Evolutionary conservation across 768 basidiomycete genomes (phyloP).

Genomic region (Boletus rex-veris): DNA sequence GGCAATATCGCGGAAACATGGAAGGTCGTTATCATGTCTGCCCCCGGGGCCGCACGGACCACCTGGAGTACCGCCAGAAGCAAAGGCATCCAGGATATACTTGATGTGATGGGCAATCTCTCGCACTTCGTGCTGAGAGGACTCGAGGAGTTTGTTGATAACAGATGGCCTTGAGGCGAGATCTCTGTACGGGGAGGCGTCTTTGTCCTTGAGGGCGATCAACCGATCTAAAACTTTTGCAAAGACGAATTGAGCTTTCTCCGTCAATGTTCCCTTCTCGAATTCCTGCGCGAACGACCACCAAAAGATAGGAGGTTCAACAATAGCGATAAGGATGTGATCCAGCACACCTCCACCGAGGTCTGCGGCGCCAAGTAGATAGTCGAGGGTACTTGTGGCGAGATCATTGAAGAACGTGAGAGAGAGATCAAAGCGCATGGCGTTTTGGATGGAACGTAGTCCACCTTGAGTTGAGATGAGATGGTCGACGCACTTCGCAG

Average conservation of each 20-base stretch:
- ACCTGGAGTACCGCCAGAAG: conserved; percentile 18
- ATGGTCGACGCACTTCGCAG: conserved; percentile 35
- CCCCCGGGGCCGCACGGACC: conserved; percentile 48
- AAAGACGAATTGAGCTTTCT: conserved; percentile 39
- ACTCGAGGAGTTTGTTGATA: conserved; percentile 25
- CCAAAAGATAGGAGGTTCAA: conserved; percentile 56
- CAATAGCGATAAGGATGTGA: conserved; percentile 41
- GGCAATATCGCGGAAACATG: conserved; percentile 55
- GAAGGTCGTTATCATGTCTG: conserved; percentile 67
- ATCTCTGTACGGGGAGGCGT: conserved; percentile 36
- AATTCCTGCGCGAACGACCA: conserved; percentile 34
- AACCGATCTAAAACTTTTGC: conserved; percentile 50
- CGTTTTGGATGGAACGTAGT: conserved; percentile 36
- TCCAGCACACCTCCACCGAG: conserved; percentile 45
- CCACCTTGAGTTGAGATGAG: conserved; percentile 38
- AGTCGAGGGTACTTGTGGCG: conserved; percentile 36
- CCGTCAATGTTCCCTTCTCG: conserved; percentile 28
- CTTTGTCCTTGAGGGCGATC: conserved; percentile 35
- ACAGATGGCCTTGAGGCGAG: conserved; percentile 35
- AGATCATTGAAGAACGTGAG: conserved; percentile 42
- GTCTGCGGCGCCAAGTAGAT: conserved; percentile 36
- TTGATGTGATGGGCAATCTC: conserved; percentile 42
- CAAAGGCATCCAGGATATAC: conserved; percentile 33
- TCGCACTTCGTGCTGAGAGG: conserved; percentile 24
- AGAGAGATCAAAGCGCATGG: conserved; percentile 42